Evolutionary conservation across 2,329 filamentous ascomycete genomes (phyloP).

Genomic region (Hymenoscyphus occultus): DNA sequence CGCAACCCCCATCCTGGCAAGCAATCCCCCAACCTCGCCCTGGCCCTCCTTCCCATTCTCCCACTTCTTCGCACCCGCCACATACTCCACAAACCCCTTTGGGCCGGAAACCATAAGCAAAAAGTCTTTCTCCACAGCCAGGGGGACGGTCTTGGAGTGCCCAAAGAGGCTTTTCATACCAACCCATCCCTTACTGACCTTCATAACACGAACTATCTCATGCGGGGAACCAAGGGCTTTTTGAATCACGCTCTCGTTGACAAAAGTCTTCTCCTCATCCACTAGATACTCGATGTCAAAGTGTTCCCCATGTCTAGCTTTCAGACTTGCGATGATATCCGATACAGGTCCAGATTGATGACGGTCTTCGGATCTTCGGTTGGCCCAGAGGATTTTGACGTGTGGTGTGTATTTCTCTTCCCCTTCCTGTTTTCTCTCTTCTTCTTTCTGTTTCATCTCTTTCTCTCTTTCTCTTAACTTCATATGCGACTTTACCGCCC

Average conservation of each 20-base stretch:
- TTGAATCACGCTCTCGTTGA: slow-evolving; percentile 53
- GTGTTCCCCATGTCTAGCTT: slow-evolving; percentile 51
- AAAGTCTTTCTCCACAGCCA: too few relatives aligned
- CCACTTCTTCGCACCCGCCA: slow-evolving; percentile 80
- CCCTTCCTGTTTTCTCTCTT: slow-evolving; percentile 32
- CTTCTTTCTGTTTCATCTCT: too few relatives aligned
- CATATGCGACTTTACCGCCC: too few relatives aligned
- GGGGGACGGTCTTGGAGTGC: too few relatives aligned
- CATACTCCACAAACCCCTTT: slow-evolving; percentile 80
- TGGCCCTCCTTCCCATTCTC: slow-evolving; percentile 68
- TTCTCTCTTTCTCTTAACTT: too few relatives aligned
- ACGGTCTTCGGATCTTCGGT: slow-evolving; percentile 63
- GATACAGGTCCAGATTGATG: slow-evolving; percentile 48
- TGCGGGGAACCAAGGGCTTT: slow-evolving; percentile 21
- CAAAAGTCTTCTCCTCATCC: slow-evolving; percentile 71
- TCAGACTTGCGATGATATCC: slow-evolving; percentile 60
- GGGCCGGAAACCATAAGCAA: slow-evolving; percentile 80
- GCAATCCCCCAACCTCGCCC: slow-evolving; percentile 67
- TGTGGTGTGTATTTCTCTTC: slow-evolving; percentile 38
- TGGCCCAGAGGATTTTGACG: slow-evolving; percentile 82
- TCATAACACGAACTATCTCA: too few relatives aligned
- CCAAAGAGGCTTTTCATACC: slow-evolving; percentile 48
- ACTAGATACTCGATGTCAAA: slow-evolving; percentile 73
- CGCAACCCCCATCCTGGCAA: slow-evolving; percentile 50
- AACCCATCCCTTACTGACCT: slow-evolving; percentile 24